Evolutionary conservation across 1,284 basidiomycete genomes (phyloP).

Genomic region (Vanrija humicola): DNA sequence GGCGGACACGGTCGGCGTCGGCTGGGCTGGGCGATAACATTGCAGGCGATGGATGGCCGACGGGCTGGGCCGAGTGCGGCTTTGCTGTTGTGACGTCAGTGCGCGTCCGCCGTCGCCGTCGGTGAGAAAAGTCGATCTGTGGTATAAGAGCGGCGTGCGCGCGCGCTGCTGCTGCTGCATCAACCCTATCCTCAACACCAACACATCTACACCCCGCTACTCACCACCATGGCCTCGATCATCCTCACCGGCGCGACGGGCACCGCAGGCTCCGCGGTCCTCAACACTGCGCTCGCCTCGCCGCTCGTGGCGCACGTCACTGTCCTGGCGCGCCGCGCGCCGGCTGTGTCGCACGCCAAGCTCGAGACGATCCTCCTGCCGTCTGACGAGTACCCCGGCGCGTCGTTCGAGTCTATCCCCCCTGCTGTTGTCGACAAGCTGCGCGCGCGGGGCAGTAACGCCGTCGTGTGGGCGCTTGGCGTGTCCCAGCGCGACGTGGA

Average conservation of each 20-base stretch:
- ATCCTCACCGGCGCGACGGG: conserved; percentile 35
- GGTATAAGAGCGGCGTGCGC: too few relatives aligned
- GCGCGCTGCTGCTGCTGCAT: too few relatives aligned
- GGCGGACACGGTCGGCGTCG: too few relatives aligned
- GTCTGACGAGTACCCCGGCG: conserved; percentile 21
- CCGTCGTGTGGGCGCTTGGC: conserved; percentile 31
- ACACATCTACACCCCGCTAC: too few relatives aligned
- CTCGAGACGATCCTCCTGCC: conserved; percentile 24
- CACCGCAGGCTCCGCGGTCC: conserved; percentile 28
- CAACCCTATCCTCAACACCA: too few relatives aligned
- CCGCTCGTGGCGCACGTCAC: conserved; percentile 23
- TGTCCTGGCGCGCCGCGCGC: conserved; percentile 25
- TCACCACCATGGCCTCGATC: conserved; percentile 21
- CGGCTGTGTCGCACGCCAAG: conserved; percentile 13
- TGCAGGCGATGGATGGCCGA: too few relatives aligned
- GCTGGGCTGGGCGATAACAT: too few relatives aligned
- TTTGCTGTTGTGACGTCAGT: too few relatives aligned
- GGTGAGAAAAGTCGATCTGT: too few relatives aligned
- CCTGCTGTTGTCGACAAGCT: conserved; percentile 15
- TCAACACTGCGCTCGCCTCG: conserved; percentile 24
- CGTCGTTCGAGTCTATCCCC: conserved; percentile 22
- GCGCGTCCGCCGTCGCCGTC: too few relatives aligned
- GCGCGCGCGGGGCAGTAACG: conserved; percentile 6
- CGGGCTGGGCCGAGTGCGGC: too few relatives aligned
- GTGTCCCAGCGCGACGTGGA: conserved; percentile 29